Evolutionary conservation across 495 filamentous ascomycete genomes (phyloP).

Genomic region (Penicillium steckii): DNA sequence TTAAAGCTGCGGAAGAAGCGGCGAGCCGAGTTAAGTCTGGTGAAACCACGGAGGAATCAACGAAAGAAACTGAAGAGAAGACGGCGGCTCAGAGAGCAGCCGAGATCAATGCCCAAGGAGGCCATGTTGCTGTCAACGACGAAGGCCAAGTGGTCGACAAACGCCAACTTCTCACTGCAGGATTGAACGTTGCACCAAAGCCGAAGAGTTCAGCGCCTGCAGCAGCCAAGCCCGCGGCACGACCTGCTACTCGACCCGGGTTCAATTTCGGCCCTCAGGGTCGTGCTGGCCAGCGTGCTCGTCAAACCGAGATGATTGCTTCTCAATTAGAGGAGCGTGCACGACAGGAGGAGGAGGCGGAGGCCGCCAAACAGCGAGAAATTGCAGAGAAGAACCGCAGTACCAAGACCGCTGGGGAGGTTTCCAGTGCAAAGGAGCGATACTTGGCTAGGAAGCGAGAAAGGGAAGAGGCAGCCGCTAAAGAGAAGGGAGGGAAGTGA

Average conservation of each 20-base stretch:
- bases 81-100: constrained; percentile 68
- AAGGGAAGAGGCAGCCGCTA: constrained; percentile 59
- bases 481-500: constrained; percentile 19
- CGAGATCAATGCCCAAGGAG: constrained; percentile 70
- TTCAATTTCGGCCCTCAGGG: constrained; percentile 36
- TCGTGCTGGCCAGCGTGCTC: constrained; percentile 62
- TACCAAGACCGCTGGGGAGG: constrained; percentile 71
- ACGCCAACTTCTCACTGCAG: constrained; percentile 81
- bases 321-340: constrained; percentile 63
- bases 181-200: constrained; percentile 76
- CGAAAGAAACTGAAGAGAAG: constrained; percentile 53
- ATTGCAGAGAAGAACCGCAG: constrained; percentile 73
- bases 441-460: constrained; percentile 83
- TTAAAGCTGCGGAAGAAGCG: constrained; percentile 68
- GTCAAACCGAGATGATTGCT: constrained; percentile 86
- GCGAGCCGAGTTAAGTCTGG: constrained; percentile 52
- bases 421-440: constrained; percentile 81
- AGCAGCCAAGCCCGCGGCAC: constrained; percentile 30
- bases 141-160: constrained; percentile 95
- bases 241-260: constrained; percentile 29
- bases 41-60: constrained; percentile 22
- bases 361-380: constrained; percentile 62
- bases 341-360: constrained; percentile 76
- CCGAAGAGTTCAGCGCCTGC: constrained; percentile 43
- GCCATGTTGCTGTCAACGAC: constrained; percentile 76